Base-by-base conservation (phyloP, 75 land plant species). In the Cunninghamia lanceolata region DNA sequence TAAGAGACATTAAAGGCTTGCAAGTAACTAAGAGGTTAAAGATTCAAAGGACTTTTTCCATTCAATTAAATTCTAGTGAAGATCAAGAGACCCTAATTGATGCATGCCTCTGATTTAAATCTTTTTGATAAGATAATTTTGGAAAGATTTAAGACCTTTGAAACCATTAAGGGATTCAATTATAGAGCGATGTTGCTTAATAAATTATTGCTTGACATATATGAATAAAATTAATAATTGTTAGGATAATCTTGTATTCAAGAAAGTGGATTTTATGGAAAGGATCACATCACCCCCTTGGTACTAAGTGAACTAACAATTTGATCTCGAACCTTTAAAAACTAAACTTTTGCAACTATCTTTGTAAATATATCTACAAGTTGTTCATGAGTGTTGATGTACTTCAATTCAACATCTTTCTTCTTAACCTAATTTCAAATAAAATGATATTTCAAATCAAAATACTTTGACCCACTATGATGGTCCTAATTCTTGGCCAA, bases 21-120 rank as follows among this genome's bases (percentile, higher is more conserved):
- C 53, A 52, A 14, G 16, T 95, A 84, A 56, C 50, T 38, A 93
- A 91, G 13, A 95, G 89, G 84, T 93, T 92, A 32, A 95, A 93
- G 79, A 13, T 53, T 53, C 28, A 0, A 0, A 6, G 97, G 95
- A 35, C 94, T 95, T 73, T 56, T 17, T 5, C 97, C 95, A 43
- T 59, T 87, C 14, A 95, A 89, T 36, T 73, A 45, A 43, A 43
- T 21, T 54, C 94, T 0, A 4, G 25, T 4, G 94, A 94, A 95
- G 90, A 87, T 95, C 95, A 73, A 95, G 83, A 13, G 89, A 93
- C 83, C 87, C 93, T 1, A 95, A 90, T 42, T 90, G 80, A 1
- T 7, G 0, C 84, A 95, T 76, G 17, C 89, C 84, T 6, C 86
- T 89, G 1, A 95, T n/a, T n/a, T n/a, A n/a, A n/a, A n/a, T n/a